These are phyloP conservation scores for Hyphopichia burtonii DNA, from an alignment of 1,139 yeast genomes.

Conservation along the genomic window DNA sequence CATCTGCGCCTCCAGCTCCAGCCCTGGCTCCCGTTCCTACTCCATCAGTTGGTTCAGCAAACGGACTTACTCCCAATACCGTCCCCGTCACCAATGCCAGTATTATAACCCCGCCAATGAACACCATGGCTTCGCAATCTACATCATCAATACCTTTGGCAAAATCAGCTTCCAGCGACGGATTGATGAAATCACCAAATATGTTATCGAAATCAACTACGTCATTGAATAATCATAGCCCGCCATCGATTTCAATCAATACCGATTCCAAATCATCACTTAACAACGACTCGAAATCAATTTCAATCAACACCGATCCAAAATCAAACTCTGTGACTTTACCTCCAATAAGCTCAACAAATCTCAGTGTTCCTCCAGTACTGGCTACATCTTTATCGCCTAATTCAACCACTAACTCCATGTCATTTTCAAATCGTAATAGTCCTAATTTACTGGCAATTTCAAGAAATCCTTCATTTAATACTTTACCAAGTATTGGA, in stretches of 20 bases:
- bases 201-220: not conserved
- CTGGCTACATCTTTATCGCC: slow-evolving; percentile 3
- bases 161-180: not conserved
- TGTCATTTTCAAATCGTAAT: slow-evolving; percentile 3
- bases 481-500: slow-evolving; percentile 7
- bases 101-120: not conserved
- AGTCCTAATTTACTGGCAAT: slow-evolving; percentile 4
- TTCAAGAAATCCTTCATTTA: slow-evolving; percentile 9
- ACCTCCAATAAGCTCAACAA: slow-evolving; percentile 7
- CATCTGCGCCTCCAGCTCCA: not conserved
- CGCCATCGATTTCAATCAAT: not conserved
- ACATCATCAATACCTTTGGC: not conserved
- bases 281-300: not conserved
- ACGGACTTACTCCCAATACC: not conserved
- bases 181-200: not conserved
- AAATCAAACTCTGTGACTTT: slow-evolving; percentile 4
- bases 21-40: not conserved
- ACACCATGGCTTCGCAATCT: not conserved
- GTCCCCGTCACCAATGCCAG: slow-evolving; percentile 9
- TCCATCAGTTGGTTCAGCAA: slow-evolving; percentile 4
- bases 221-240: not conserved
- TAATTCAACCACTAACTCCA: slow-evolving; percentile 1
- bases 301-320: not conserved
- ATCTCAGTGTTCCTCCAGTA: slow-evolving; percentile 6
- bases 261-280: not conserved